phyloP scores from a whole-genome alignment of 1,284 basidiomycete genomes.

The Mycena sp. region DNA sequence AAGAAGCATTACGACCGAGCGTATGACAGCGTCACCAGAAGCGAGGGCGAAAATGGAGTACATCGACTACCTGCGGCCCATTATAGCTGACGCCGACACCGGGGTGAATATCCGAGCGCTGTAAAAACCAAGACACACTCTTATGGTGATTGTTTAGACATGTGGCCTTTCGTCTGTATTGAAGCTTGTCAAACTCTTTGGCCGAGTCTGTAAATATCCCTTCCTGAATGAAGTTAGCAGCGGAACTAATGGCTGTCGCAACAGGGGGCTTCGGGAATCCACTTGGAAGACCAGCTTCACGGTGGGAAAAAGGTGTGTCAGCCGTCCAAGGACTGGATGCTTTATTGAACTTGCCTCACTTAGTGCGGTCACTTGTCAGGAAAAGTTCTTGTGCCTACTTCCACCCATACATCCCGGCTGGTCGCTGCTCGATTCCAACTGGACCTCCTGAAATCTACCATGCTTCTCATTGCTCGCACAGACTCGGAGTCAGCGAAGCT shows the following conservation, averaged over 20 bases:
- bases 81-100: conserved; percentile 95
- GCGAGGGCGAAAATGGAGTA: conserved; percentile 75
- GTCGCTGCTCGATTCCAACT: conserved; percentile 88
- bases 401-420: conserved; percentile 86
- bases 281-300: conserved; percentile 93
- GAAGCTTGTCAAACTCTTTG: conserved; percentile 94
- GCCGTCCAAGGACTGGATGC: neutral
- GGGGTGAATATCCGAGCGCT: conserved; percentile 63
- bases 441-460: conserved; percentile 87
- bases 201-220: conserved; percentile 76
- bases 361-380: conserved; percentile 93
- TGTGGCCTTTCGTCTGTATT: conserved; percentile 94
- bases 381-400: conserved; percentile 91
- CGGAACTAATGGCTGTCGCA: neutral
- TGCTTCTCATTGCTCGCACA: conserved; percentile 91
- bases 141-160: conserved; percentile 64
- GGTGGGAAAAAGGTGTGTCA: conserved; percentile 82
- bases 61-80: conserved; percentile 91
- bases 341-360: conserved; percentile 1
- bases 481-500: conserved; percentile 93
- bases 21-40: conserved; percentile 72
- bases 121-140: conserved; percentile 5
- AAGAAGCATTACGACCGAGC: conserved; percentile 89
- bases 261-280: conserved; percentile 87
- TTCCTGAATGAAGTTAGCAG: neutral